These are phyloP conservation scores for Rhizopus arrhizus DNA, from an alignment of 371 early-diverging fungal species.

Conservation along the genomic window DNA sequence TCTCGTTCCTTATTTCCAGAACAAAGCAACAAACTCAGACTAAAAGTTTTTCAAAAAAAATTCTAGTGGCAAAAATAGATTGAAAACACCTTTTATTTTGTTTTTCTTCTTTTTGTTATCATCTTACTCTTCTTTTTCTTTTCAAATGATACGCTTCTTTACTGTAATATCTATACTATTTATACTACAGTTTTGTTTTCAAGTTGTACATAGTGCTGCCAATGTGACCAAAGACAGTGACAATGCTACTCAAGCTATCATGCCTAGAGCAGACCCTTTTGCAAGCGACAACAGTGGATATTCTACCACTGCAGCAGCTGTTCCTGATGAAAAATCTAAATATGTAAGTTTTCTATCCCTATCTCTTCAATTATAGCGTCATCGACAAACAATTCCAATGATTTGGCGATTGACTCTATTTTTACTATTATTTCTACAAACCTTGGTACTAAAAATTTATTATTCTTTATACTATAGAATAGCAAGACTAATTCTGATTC, in stretches of 20 bases:
- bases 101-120: conserved; percentile 5
- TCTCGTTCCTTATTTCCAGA: too few relatives aligned
- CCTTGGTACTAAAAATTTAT: background rate
- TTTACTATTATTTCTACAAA: conserved; percentile 1
- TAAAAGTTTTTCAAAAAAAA: background rate
- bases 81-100: conserved; percentile 8
- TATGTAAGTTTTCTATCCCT: conserved; percentile 15
- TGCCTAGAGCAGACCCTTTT: background rate
- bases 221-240: conserved; percentile 1
- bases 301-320: background rate
- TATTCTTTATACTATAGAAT: background rate
- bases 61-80: conserved; percentile 11
- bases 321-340: background rate
- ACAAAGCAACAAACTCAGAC: background rate
- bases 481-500: background rate
- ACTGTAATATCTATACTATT: conserved; percentile 18
- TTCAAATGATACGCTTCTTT: conserved; percentile 1
- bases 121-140: conserved; percentile 5
- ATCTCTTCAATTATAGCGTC: background rate
- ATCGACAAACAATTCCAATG: background rate
- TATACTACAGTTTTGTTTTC: conserved; percentile 11
- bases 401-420: background rate
- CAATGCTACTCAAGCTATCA: background rate
- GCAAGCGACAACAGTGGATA: background rate
- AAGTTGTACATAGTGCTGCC: conserved; percentile 18